phyloP scores from a whole-genome alignment of 805 yeast genomes.

The Saccharomycopsis sp. region DNA sequence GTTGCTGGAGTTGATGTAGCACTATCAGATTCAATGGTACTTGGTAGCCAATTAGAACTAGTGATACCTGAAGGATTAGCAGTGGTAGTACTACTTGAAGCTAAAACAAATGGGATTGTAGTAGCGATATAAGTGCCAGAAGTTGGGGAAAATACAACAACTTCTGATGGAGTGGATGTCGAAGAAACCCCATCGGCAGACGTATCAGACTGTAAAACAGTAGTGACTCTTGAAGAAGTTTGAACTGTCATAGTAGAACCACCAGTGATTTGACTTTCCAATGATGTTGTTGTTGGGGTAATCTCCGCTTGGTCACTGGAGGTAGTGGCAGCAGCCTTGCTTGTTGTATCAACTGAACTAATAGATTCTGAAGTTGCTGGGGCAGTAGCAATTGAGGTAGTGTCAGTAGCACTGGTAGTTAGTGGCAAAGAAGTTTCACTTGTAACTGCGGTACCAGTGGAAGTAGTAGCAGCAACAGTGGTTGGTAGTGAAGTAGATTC shows the following conservation, averaged over 20 bases:
- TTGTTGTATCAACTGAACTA: background rate
- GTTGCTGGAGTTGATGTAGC: background rate
- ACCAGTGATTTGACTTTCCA: no score
- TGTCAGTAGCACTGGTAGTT: conserved; percentile 4
- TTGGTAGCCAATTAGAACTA: conserved; percentile 19
- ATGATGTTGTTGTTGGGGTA: no score
- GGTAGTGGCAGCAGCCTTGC: background rate
- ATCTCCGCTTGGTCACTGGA: background rate
- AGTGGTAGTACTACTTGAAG: background rate
- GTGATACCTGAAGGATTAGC: no score
- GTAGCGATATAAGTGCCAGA: conserved; percentile 17
- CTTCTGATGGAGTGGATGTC: conserved; percentile 1
- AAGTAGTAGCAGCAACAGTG: conserved; percentile 15
- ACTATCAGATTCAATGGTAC: conserved; percentile 13
- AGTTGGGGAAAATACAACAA: conserved; percentile 19
- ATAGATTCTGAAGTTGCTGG: background rate
- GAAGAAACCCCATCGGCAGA: conserved; percentile 3
- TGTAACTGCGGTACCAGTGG: background rate
- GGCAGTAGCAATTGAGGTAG: background rate
- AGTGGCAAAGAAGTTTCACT: background rate
- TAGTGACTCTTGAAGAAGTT: no score
- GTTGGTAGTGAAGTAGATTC: conserved; percentile 15
- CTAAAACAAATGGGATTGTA: conserved; percentile 10
- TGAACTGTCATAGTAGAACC: no score
- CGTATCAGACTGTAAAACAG: no score